Base-by-base conservation (phyloP, 768 basidiomycete species). In the Epithele typhae region DNA sequence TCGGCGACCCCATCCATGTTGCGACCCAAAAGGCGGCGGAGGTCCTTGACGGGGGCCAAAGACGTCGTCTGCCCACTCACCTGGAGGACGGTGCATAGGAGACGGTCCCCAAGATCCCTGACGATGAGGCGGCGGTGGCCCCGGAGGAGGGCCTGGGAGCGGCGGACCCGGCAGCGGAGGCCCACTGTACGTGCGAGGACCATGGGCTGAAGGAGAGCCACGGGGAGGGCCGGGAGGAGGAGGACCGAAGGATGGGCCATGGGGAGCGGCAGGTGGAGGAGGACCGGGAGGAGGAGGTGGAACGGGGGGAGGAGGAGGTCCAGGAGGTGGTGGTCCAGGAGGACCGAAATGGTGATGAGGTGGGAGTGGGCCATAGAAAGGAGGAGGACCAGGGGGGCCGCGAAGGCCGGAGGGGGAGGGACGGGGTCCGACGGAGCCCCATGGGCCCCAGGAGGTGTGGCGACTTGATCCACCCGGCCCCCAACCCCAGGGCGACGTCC, bases 261-360 rank as follows among this genome's bases (percentile, higher is more conserved):
- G 27, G 14, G 35, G 35, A 8, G 35, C 9, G 35, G 47, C 56
- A 25, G 52, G 40, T 2, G 48, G 45, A 18, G 49, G 43, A 14
- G 40, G 47, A 34, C 37, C 43, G 5, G 50, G 45, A 21, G 45
- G 44, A 24, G 58, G 58, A 18, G 52, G 42, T 39, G 44, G 40
- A 30, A 51, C 46, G 14, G 43, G 48, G 8, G 27, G 27, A 30
- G 27, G 18, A 19, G 8, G 35, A n/a, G 35, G 9, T n/a, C 18
- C 15, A 25, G 49, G 56, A 17, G 59, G 59, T 14, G 51, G 57
- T 6, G 52, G 59, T 3, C 46, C 40, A 22, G 37, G 40, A 17
- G 38, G 50, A 2, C 32, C 43, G 32, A 21, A 41, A 15, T 39
- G 49, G 25, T 25, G 19, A 10, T 35, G 41, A 22, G 46, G 41